Evolutionary conservation across 306 rosid genomes (phyloP).

Genomic region (Parietaria judaica): DNA sequence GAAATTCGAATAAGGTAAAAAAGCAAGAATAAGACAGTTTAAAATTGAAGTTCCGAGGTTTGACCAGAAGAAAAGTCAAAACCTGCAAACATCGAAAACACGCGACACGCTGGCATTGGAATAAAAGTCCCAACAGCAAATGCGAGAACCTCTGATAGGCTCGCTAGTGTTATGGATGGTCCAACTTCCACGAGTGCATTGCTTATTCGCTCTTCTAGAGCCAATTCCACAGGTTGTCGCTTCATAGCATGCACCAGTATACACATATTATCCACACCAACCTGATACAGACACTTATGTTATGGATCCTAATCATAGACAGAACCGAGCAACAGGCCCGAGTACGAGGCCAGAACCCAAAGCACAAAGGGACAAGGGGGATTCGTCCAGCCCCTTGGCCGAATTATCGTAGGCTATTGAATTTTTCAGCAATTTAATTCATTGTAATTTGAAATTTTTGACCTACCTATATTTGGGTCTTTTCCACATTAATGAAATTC

Average conservation of each 20-base stretch:
- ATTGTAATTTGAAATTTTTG: no score
- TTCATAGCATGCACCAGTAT: conserved; percentile 93
- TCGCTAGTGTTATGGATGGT: conserved; percentile 94
- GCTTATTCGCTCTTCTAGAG: conserved; percentile 89
- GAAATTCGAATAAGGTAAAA: conserved; percentile 26
- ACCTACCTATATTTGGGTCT: no score
- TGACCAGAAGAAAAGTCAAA: conserved; percentile 6
- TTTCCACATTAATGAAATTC: no score
- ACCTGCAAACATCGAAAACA: conserved; percentile 99
- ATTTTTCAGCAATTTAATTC: no score
- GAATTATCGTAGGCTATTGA: no score
- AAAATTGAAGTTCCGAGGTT: conserved; percentile 3
- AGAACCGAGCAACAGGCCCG: not conserved
- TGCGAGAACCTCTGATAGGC: conserved; percentile 92
- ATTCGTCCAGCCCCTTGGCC: no score
- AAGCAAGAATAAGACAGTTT: conserved; percentile 13
- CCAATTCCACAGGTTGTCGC: conserved; percentile 71
- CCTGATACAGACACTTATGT: conserved; percentile 34
- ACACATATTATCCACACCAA: conserved; percentile 99
- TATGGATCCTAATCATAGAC: not conserved
- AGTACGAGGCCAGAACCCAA: no score
- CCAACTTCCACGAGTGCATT: conserved; percentile 97
- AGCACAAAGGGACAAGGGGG: no score
- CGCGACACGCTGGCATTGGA: conserved; percentile 99
- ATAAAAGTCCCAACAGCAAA: conserved; percentile 97